Conservation (phyloP, 495 filamentous ascomycete genomes). For the Zalerion maritima region DNA sequence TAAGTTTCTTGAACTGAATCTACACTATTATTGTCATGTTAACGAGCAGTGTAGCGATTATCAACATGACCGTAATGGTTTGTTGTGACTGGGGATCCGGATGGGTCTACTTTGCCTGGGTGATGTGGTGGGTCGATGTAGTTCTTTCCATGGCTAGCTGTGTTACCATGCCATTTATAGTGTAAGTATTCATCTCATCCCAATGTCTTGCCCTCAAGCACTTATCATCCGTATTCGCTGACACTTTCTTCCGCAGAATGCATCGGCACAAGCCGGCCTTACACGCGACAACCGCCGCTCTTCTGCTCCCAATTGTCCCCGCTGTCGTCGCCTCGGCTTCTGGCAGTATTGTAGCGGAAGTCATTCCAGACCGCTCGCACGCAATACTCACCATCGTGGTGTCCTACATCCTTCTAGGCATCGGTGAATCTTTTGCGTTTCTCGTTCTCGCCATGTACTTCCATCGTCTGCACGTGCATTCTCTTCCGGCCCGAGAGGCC, state of each 20-base stretch:
- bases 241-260: slow-evolving; percentile 12
- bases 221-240: not conserved
- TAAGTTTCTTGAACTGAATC: slow-evolving; percentile 1
- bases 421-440: slow-evolving; percentile 39
- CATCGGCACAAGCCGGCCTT: slow-evolving; percentile 16
- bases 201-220: no score
- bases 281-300: slow-evolving; percentile 38
- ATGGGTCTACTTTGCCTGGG: slow-evolving; percentile 26
- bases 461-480: slow-evolving; percentile 40
- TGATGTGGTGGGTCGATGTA: slow-evolving; percentile 45
- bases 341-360: slow-evolving; percentile 38
- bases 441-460: slow-evolving; percentile 46
- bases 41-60: slow-evolving; percentile 6
- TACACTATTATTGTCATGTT: not conserved
- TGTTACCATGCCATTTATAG: slow-evolving; percentile 38
- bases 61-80: slow-evolving; percentile 11
- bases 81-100: slow-evolving; percentile 7
- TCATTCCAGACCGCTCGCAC: slow-evolving; percentile 35
- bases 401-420: slow-evolving; percentile 46
- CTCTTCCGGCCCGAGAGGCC: slow-evolving; percentile 40
- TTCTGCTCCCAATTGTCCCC: slow-evolving; percentile 46
- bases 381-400: slow-evolving; percentile 41
- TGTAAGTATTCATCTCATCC: no score
- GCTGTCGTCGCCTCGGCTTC: slow-evolving; percentile 44
- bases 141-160: slow-evolving; percentile 34